Percentiles rank a stretch among this genome's conserved stretches.
These are phyloP conservation scores for Xylariaceae sp. DNA, from an alignment of 2,329 filamentous ascomycete genomes.

Conservation along the genomic window DNA sequence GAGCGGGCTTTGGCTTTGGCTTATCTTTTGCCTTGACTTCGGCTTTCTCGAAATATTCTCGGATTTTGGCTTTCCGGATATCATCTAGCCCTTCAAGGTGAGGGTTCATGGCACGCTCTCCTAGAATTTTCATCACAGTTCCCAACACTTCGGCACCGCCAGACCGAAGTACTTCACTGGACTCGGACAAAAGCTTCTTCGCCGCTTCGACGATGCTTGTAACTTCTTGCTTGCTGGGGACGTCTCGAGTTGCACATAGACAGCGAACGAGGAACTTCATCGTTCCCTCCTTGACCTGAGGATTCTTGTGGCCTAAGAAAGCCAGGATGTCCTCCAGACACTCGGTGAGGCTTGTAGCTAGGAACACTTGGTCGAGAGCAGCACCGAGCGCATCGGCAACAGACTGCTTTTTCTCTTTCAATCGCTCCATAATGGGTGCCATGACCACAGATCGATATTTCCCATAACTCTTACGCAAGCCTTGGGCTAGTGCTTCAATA, in stretches of 20 bases:
- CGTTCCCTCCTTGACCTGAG: slow-evolving; percentile 93
- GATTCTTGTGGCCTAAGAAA: slow-evolving; percentile 90
- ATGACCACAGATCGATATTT: slow-evolving; percentile 81
- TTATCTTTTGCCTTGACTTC: slow-evolving; percentile 89
- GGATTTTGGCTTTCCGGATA: slow-evolving; percentile 92
- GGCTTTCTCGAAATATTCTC: slow-evolving; percentile 79
- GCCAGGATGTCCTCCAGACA: slow-evolving; percentile 88
- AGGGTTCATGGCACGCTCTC: slow-evolving; percentile 90
- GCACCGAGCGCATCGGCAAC: slow-evolving; percentile 85
- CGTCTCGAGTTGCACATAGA: slow-evolving; percentile 76
- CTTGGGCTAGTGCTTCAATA: slow-evolving; percentile 84
- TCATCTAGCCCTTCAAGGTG: slow-evolving; percentile 92
- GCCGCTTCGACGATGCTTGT: slow-evolving; percentile 80
- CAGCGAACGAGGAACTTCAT: slow-evolving; percentile 91
- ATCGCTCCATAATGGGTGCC: slow-evolving; percentile 85
- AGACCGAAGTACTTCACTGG: slow-evolving; percentile 78
- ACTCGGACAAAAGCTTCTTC: slow-evolving; percentile 88
- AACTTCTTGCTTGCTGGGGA: slow-evolving; percentile 81
- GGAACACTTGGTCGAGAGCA: slow-evolving; percentile 71
- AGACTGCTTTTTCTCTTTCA: slow-evolving; percentile 94
- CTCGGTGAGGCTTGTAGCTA: slow-evolving; percentile 70
- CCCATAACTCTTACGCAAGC: slow-evolving; percentile 71
- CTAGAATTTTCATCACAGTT: slow-evolving; percentile 97
- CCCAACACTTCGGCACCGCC: slow-evolving; percentile 90
- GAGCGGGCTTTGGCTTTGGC: slow-evolving; percentile 82